A percentile compares a stretch with the other conserved stretches of the same genome.
Evolutionary conservation across 139 green algal species (phyloP).

Genomic region (Mesostigma viride): DNA sequence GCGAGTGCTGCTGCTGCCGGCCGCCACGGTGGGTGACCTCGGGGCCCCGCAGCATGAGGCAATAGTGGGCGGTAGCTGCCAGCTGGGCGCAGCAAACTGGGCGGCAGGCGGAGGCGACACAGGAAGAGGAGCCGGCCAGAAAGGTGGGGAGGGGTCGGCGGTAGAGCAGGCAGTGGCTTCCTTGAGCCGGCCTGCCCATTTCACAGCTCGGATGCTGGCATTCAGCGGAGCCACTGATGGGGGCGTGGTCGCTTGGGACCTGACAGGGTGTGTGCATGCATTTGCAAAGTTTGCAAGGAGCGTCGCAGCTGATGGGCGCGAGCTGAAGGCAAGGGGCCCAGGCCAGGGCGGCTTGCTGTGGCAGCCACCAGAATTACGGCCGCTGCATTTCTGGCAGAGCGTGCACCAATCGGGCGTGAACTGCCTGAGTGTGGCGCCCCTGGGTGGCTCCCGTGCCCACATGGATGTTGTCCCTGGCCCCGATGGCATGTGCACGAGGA

Average conservation of each 20-base stretch:
- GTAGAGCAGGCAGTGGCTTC: too few species aligned
- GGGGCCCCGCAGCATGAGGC: too few species aligned
- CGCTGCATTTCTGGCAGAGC: background rate
- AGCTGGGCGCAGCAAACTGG: too few species aligned
- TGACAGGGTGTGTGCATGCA: constrained; percentile 8
- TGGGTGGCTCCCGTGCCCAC: background rate
- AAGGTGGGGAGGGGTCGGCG: too few species aligned
- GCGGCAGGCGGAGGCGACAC: too few species aligned
- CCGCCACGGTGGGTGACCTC: too few species aligned
- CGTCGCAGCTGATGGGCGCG: background rate
- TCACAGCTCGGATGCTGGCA: too few species aligned
- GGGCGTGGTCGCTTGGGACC: constrained; percentile 13
- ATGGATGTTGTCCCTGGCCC: background rate
- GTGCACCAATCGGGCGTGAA: constrained; percentile 19
- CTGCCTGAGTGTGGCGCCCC: constrained; percentile 2
- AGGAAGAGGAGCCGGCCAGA: too few species aligned
- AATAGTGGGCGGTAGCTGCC: too few species aligned
- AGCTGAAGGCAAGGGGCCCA: background rate
- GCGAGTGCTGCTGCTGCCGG: too few species aligned
- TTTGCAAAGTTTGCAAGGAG: constrained; percentile 2
- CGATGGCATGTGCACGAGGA: too few species aligned
- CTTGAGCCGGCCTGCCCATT: too few species aligned
- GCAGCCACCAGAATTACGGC: background rate
- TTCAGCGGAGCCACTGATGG: constrained; percentile 23
- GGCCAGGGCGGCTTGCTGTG: background rate